Base-by-base conservation (phyloP, 768 basidiomycete species). In the Pisolithus albus region DNA sequence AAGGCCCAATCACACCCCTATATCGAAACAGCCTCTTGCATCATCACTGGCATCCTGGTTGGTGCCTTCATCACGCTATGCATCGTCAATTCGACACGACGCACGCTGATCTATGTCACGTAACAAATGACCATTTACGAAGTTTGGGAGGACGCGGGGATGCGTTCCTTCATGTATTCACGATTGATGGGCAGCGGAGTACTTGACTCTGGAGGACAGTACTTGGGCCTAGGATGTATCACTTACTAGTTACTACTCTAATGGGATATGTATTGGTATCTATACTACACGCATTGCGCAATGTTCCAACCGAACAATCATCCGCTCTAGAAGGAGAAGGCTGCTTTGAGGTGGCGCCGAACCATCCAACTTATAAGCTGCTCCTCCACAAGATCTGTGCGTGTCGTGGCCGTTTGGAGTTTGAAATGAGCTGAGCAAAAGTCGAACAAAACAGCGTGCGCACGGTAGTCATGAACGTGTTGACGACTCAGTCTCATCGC, bases 41-140 rank as follows among this genome's bases (percentile, higher is more conserved):
- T 78, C 47, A 62, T 79, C 50, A 75, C 82, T 19, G 84, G 83
- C 36, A 79, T 86, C 58, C 68, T 86, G 46, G 65, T 81, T 43
- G 81, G 81, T 40, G 73, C 80, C 23, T 76, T 80, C 56, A 69
- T 81, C 58, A 75, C 81, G 18, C 66, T 82, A 28, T 80, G 72
- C 56, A 63, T 79, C 53, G 56, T 79, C 51, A 74, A 73, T 24
- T 70, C 70, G 34, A 78, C 77, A 55, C 68, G 74, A 51, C 70
- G 78, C 50, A 73, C 76, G 26, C 68, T 80, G 56, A 67, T 74
- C 32, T 69, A 70, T 21, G 61, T 70, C 37, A 71, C 70, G 18
- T 69, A 51, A 49, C 37, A 18, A n/a, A 15, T 13, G 10, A 38
- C 23, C 30, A 13, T 44, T 11, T 26, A 16, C 15, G 18, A 13